phyloP scores from a whole-genome alignment of 2,329 filamentous ascomycete species.

The Beauveria brongniartii region DNA sequence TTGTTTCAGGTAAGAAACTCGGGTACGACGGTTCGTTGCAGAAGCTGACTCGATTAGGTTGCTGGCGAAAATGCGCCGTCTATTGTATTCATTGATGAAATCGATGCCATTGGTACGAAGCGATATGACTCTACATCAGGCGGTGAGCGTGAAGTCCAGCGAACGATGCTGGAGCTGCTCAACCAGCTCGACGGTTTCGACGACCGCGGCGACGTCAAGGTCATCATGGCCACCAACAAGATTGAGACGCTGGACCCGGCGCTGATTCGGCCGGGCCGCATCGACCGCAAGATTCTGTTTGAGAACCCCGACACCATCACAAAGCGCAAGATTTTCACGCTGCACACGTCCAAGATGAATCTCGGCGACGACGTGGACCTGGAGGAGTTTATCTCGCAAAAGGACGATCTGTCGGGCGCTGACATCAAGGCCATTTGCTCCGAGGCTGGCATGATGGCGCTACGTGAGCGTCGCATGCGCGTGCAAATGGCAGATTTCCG shows the following conservation, averaged over 20 bases:
- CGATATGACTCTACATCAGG: slow-evolving; percentile 96
- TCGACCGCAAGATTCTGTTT: slow-evolving; percentile 90
- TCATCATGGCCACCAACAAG: slow-evolving; percentile 99
- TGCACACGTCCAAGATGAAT: slow-evolving; percentile 98
- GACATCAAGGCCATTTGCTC: slow-evolving; percentile 99
- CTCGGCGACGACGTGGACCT: slow-evolving; percentile 94
- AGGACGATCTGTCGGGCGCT: slow-evolving; percentile 93
- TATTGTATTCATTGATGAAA: slow-evolving; percentile 99
- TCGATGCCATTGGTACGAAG: slow-evolving; percentile 97
- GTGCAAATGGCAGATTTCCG: slow-evolving; percentile 99
- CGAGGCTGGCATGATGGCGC: slow-evolving; percentile 87
- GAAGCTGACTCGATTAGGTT: slow-evolving; percentile 42
- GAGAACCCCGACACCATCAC: slow-evolving; percentile 73
- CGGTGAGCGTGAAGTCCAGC: slow-evolving; percentile 93
- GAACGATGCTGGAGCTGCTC: slow-evolving; percentile 95
- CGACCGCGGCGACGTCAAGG: slow-evolving; percentile 96
- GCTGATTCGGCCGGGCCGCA: slow-evolving; percentile 91
- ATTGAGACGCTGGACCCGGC: slow-evolving; percentile 96
- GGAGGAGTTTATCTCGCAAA: slow-evolving; percentile 96
- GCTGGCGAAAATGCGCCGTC: slow-evolving; percentile 93
- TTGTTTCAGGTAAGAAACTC: slow-evolving; percentile 64
- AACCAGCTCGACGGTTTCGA: slow-evolving; percentile 99
- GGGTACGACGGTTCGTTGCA: no score
- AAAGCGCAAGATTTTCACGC: slow-evolving; percentile 92
- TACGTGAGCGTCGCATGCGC: slow-evolving; percentile 91